These are phyloP conservation scores for Arachnomyces sp. DNA, from an alignment of 2,329 filamentous ascomycete species.

Conservation along the genomic window DNA sequence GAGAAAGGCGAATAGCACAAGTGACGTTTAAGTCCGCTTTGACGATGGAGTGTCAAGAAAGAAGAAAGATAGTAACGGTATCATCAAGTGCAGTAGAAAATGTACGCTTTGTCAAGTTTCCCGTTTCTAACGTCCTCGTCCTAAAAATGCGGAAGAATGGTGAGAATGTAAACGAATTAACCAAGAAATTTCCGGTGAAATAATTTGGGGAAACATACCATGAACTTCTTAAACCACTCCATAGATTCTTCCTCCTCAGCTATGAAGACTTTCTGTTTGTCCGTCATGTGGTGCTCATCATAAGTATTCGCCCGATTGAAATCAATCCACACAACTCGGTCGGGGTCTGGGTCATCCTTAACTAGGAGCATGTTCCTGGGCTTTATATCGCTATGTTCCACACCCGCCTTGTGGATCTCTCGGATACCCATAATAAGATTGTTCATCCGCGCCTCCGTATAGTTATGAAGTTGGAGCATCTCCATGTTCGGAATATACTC, in stretches of 20 bases:
- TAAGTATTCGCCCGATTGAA: slow-evolving; percentile 6
- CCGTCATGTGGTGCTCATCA: slow-evolving; percentile 4
- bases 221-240: background rate
- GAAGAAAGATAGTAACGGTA: slow-evolving; percentile 2
- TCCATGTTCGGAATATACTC: slow-evolving; percentile 13
- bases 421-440: slow-evolving; percentile 8
- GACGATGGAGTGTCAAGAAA: background rate
- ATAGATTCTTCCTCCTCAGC: slow-evolving; percentile 3
- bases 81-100: slow-evolving; percentile 9
- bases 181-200: too few relatives aligned
- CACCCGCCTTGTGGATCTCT: slow-evolving; percentile 12
- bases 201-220: background rate
- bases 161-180: too few relatives aligned
- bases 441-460: slow-evolving; percentile 5
- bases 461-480: slow-evolving; percentile 7
- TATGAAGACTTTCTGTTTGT: slow-evolving; percentile 3
- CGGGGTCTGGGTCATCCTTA: slow-evolving; percentile 6
- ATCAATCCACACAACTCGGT: slow-evolving; percentile 14
- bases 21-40: too few relatives aligned
- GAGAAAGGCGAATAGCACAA: too few relatives aligned
- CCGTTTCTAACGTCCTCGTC: slow-evolving; percentile 2
- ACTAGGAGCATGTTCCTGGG: slow-evolving; percentile 14
- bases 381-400: slow-evolving; percentile 8
- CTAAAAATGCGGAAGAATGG: too few relatives aligned
- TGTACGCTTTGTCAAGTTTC: slow-evolving; percentile 6